Percentiles rank a stretch among this genome's conserved stretches.
Conservation (phyloP, 208 protist genomes). For the Crithidia bombi region DNA sequence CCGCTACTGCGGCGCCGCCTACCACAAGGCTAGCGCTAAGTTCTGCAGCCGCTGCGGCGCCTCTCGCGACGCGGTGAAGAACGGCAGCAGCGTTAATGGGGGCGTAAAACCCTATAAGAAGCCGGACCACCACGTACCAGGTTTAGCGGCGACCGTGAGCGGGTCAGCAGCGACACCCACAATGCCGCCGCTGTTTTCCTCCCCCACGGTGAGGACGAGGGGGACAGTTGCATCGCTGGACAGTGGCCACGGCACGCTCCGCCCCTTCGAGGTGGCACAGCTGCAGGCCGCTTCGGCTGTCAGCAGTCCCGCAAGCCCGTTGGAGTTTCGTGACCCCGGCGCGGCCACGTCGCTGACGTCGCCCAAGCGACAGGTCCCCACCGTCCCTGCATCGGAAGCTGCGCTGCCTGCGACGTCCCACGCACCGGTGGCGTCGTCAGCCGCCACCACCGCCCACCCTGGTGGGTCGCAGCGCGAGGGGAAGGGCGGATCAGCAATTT, state of each 20-base stretch:
- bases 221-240: not conserved
- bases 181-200: constrained; percentile 11
- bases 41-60: constrained; percentile 88
- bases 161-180: not conserved
- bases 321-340: constrained; percentile 26
- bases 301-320: not conserved
- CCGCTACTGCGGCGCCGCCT: constrained; percentile 65
- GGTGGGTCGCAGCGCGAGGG: not conserved
- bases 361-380: not conserved
- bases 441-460: not conserved
- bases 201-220: not conserved
- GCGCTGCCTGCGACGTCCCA: not conserved
- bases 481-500: constrained; percentile 12
- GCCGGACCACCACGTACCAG: not conserved
- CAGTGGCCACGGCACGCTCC: constrained; percentile 15
- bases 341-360: constrained; percentile 25
- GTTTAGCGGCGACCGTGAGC: not conserved
- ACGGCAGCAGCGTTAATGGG: not conserved
- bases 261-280: constrained; percentile 22
- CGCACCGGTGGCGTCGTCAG: not conserved
- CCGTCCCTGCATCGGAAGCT: not conserved
- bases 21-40: constrained; percentile 70
- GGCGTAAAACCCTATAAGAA: not conserved
- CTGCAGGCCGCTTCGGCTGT: constrained; percentile 5
- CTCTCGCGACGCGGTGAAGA: constrained; percentile 22